Evolutionary conservation across 768 basidiomycete species (phyloP).

Genomic region (Amanita polypyramis): DNA sequence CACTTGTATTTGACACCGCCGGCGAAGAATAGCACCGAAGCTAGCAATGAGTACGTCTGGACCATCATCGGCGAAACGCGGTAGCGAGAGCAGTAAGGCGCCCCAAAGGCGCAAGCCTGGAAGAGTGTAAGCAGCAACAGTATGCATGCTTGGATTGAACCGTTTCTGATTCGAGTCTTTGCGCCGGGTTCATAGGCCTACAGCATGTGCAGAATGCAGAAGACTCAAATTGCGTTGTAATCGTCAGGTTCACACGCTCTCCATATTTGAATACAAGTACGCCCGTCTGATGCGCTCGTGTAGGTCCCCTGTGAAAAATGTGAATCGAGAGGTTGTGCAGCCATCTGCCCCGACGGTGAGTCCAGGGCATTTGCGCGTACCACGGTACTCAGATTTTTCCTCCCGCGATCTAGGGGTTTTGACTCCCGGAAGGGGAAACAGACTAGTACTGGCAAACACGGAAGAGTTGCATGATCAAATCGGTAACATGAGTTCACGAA

Average conservation of each 20-base stretch:
- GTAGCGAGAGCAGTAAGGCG: neutral
- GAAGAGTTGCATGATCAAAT: slow-evolving; percentile 63
- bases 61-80: slow-evolving; percentile 2
- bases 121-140: slow-evolving; percentile 23
- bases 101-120: slow-evolving; percentile 32
- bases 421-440: slow-evolving; percentile 51
- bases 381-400: neutral
- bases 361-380: neutral
- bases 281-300: neutral
- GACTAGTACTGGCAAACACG: slow-evolving; percentile 55
- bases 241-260: slow-evolving; percentile 34
- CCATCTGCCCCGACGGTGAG: slow-evolving; percentile 70
- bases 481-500: slow-evolving; percentile 41
- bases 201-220: slow-evolving; percentile 41
- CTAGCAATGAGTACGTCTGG: neutral
- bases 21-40: neutral
- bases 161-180: neutral
- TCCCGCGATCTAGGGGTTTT: slow-evolving; percentile 31
- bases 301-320: slow-evolving; percentile 77
- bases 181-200: slow-evolving; percentile 23
- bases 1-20: neutral
- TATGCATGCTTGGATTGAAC: neutral
- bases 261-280: neutral
- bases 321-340: slow-evolving; percentile 60
- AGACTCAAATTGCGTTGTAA: slow-evolving; percentile 61